Base-by-base conservation (phyloP, 148 eudicot genomes). In the Heliosperma pusillum region DNA sequence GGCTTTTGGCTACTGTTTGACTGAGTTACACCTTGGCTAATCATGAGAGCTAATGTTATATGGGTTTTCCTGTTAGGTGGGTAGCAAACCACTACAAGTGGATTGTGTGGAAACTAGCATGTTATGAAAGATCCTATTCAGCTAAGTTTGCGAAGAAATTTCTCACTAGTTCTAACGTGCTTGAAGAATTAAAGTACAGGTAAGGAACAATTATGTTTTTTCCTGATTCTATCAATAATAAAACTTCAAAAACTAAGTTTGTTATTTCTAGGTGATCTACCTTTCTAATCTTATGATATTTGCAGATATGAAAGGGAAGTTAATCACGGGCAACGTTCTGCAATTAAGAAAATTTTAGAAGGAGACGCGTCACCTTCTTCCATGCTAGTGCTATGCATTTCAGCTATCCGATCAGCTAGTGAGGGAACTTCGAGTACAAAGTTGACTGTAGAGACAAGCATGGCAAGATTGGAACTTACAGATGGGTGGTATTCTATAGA, bases 71-170 rank as follows among this genome's bases (percentile, higher is more conserved):
- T 24, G 82, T 24, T 72, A 95, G 98, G 86, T 95, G 98, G 98
- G 90, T 92, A 72, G 81, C 89, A 77, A 92, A 95, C 86, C 98
- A 95, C 83, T 92, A 83, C 86, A 95, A 90, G 89, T 95, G 98
- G 98, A 88, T 95, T 74, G 92, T 95, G 58, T 92, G 98, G 98
- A 95, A 95, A 85, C 92, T 95, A 75, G 92, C 96, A 63, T 88
- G 90, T 79, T 95, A 92, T 76, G 97, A 92, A 79, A 89, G 97
- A 81, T 85, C 83, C 72, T 87, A 80, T 84, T 84, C 91, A n/a
- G 71, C 81, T 74, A 86, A 89, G 71, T 79, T 76, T 30, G 72
- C 74, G 70, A 86, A 79, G 67, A 83, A 79, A 19, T 81, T 90
- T 71, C 80, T 89, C 61, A 86, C 90, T 20, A 83, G 83, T 26